phyloP scores from a whole-genome alignment of 1,284 basidiomycete species.

The Heterobasidion parviporum region DNA sequence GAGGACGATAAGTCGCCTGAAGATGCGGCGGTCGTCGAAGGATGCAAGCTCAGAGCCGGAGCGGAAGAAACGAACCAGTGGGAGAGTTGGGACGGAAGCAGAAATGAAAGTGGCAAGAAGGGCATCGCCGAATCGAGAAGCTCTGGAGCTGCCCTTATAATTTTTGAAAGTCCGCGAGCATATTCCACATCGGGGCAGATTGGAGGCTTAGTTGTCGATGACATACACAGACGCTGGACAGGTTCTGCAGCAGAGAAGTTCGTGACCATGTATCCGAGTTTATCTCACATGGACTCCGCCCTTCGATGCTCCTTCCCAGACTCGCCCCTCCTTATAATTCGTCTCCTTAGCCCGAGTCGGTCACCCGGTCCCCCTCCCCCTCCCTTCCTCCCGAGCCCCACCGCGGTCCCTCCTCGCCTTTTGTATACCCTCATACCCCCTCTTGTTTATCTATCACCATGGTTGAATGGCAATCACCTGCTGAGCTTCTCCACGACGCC shows the following conservation, averaged over 20 bases:
- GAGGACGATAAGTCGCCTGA: too few relatives aligned
- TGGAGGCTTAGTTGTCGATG: too few relatives aligned
- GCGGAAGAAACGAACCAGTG: too few relatives aligned
- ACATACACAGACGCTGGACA: background rate
- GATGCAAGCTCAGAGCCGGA: too few relatives aligned
- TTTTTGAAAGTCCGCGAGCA: too few relatives aligned
- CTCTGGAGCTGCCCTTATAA: too few relatives aligned
- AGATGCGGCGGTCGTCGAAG: too few relatives aligned
- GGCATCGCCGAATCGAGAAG: too few relatives aligned
- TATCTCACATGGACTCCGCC: background rate
- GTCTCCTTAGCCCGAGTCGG: background rate
- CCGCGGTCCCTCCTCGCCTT: background rate
- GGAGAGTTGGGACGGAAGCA: too few relatives aligned
- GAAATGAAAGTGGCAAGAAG: too few relatives aligned
- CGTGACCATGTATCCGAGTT: background rate
- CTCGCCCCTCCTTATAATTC: background rate
- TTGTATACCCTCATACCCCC: background rate
- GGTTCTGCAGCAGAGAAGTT: background rate
- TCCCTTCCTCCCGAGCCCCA: background rate
- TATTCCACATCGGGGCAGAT: too few relatives aligned
- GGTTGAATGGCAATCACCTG: constrained; percentile 51
- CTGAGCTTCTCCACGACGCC: constrained; percentile 41
- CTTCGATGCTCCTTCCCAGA: background rate
- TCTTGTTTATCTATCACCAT: constrained; percentile 21
- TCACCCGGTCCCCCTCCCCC: background rate